These are phyloP conservation scores for Peronospora tabacina DNA, from an alignment of 352 stramenopile species.

Conservation along the genomic window DNA sequence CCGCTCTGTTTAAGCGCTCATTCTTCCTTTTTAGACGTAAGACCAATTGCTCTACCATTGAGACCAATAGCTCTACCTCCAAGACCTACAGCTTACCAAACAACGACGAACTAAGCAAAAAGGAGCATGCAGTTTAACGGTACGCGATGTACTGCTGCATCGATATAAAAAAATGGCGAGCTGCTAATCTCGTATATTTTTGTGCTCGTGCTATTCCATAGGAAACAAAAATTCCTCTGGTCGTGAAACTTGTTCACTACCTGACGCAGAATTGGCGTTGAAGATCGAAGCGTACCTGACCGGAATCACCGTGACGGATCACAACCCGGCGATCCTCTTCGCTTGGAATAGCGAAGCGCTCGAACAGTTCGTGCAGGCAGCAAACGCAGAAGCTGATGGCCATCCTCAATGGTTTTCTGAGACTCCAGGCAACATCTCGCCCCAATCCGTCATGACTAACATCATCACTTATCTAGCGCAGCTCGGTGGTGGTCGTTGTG, in stretches of 20 bases:
- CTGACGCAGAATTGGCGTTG: conserved; percentile 24
- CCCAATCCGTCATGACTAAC: conserved; percentile 30
- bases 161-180: background rate
- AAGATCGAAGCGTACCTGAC: conserved; percentile 31
- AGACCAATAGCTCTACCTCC: background rate
- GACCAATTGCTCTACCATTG: conserved; percentile 1
- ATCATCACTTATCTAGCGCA: conserved; percentile 36
- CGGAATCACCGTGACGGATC: conserved; percentile 29
- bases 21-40: conserved; percentile 14
- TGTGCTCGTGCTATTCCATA: conserved; percentile 2
- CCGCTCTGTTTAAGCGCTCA: conserved; percentile 11
- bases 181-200: conserved; percentile 9
- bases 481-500: conserved; percentile 30
- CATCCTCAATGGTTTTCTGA: conserved; percentile 34
- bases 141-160: conserved; percentile 7
- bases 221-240: conserved; percentile 23
- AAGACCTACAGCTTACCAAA: background rate
- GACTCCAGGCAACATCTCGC: conserved; percentile 28
- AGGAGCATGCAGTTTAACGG: conserved; percentile 28
- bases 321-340: conserved; percentile 37
- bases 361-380: conserved; percentile 32
- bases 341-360: conserved; percentile 30
- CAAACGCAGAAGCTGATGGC: conserved; percentile 22
- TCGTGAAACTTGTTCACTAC: conserved; percentile 15
- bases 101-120: conserved; percentile 2